Percentiles rank a stretch among this genome's conserved stretches.
Conservation (phyloP, 2,329 filamentous ascomycete species). For the Colletotrichum destructivum region DNA sequence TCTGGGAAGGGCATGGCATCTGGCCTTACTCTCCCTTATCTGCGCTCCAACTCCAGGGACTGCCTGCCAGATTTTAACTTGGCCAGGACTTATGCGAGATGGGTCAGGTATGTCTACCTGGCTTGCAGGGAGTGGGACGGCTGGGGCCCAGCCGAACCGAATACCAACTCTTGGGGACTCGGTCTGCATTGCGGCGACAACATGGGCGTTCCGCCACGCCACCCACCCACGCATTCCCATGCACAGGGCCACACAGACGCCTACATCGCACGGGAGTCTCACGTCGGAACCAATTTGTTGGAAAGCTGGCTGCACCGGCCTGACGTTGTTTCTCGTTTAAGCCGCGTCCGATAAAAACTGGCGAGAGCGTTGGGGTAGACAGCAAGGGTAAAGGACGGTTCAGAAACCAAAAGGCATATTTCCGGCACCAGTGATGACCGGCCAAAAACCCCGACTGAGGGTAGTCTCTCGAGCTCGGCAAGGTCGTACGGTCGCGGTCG, state of each 20-base stretch:
- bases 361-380: neutral
- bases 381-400: neutral
- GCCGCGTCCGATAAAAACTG: neutral
- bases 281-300: constrained; percentile 3
- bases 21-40: neutral
- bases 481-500: neutral
- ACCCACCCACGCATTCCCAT: no score
- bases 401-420: constrained; percentile 6
- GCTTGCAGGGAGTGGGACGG: neutral
- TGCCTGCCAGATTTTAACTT: neutral
- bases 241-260: neutral
- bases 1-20: neutral
- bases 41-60: no score
- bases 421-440: neutral
- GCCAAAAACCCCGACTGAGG: neutral
- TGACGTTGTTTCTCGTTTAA: constrained; percentile 6
- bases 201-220: neutral
- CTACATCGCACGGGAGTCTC: neutral
- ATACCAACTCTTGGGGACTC: neutral
- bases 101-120: neutral
- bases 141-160: neutral
- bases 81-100: neutral
- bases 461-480: neutral
- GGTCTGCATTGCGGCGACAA: neutral
- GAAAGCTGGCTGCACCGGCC: constrained; percentile 6